Percentiles rank a stretch among this genome's conserved stretches.
Evolutionary conservation across 2,329 filamentous ascomycete genomes (phyloP).

Genomic region (Aspergillus sp.): DNA sequence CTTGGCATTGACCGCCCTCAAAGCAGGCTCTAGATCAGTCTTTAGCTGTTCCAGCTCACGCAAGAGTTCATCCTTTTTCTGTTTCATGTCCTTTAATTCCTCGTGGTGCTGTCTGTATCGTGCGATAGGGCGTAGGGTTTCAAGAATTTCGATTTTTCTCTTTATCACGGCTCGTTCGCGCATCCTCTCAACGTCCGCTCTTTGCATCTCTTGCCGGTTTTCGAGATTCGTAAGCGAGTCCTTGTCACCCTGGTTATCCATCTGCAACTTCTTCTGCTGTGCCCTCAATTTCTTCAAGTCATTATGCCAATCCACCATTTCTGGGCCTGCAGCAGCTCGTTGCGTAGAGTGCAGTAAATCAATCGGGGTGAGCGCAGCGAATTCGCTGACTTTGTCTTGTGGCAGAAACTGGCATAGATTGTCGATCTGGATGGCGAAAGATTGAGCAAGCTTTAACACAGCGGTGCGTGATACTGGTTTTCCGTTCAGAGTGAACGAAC

Average conservation of each 20-base stretch:
- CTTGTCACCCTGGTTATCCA: conserved; percentile 53
- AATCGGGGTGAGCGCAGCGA: conserved; percentile 75
- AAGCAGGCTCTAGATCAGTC: conserved; percentile 59
- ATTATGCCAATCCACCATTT: conserved; percentile 76
- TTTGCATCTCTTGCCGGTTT: conserved; percentile 66
- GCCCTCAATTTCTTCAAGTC: conserved; percentile 66
- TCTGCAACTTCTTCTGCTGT: conserved; percentile 61
- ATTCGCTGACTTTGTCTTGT: conserved; percentile 92
- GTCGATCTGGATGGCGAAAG: conserved; percentile 88
- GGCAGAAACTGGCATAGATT: conserved; percentile 97
- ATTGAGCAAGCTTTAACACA: conserved; percentile 63
- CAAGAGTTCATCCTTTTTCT: conserved; percentile 50
- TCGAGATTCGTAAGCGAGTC: conserved; percentile 65
- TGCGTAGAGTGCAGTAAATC: conserved; percentile 82
- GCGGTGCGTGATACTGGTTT: conserved; percentile 56
- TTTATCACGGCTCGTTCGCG: conserved; percentile 68
- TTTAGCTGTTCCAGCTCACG: conserved; percentile 58
- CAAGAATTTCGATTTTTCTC: conserved; percentile 59
- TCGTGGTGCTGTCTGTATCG: conserved; percentile 56
- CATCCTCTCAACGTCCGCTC: conserved; percentile 77
- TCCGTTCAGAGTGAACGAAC: conserved; percentile 73
- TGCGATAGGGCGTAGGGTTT: conserved; percentile 61
- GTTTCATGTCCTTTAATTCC: conserved; percentile 50
- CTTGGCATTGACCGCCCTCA: conserved; percentile 66
- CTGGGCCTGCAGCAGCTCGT: conserved; percentile 74